Evolutionary conservation across 1,284 basidiomycete species (phyloP), one percentile per base, ranked within the genome.

Genomic region (Marasmius tenuissimus): DNA sequence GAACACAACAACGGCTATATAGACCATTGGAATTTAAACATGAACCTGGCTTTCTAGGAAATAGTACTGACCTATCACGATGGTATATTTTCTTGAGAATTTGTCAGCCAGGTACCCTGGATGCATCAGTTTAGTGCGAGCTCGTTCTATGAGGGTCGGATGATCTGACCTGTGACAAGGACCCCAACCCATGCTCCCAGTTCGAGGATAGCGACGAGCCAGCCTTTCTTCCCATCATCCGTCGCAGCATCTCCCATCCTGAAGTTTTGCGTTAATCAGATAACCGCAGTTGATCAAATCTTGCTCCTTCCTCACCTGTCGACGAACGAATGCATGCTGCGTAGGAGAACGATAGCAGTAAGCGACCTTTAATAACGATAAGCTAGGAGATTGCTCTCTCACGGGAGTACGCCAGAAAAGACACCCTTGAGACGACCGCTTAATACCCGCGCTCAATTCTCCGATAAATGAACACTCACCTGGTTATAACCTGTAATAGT

Each of bases 171-270:
- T 33, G 86, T 87, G 62, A 81, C 73, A 27, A 90, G 80, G n/a
- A 88, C 87, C 63, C 88, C 88, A 63, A 87, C 78, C 88, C 88
- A 91, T 20, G 88, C 88, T 63, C 87, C 87, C 16, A 89, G 78
- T 72, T 89, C 88, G 22, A 89, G 79, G 66, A 90, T 87, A 47
- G 87, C 76, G 3, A 89, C 87, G 9, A 89, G 76, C 88, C 88
- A 89, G 2, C 88, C 88, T 73, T 89, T 85, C 38, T 78, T 82
- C 4, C 74, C 77, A 1, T 83, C 40, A 64, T 88, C 67, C 35
- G 71, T 60, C 35, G 86, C 85, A 0, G 81, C 85, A 27, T 77
- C 75, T 10, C 74, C 80, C 86, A 89, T 89, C 34, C 84, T 78
- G 22, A 22, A 71, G 35, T 27, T 75, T 68, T 11, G 16, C 42